Base-by-base conservation (phyloP, 331 rosid species). In the Arachis monticola region DNA sequence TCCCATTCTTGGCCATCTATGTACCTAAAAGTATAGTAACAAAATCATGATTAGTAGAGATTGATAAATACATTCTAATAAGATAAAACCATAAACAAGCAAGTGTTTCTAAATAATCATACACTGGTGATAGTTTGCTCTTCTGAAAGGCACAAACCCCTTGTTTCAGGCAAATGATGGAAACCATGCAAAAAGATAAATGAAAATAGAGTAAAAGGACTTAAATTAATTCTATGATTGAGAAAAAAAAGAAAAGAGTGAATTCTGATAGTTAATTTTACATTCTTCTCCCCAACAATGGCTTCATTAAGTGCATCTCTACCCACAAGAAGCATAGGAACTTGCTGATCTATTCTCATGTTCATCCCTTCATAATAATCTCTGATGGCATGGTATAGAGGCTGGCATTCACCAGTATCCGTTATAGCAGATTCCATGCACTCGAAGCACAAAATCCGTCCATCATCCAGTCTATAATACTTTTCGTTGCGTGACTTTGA, bases 261-360 rank as follows among this genome's bases (percentile, higher is more conserved):
- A 17, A 17, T 17, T 17, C 22, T 17, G 56, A 70, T 12, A 9
- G 31, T 66, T 72, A 60, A 60, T 17, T 17, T 87, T 86, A 92
- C 99, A 84, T 80, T 85, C 83, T 85, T 95, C 79, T 95, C 99
- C 70, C 96, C 99, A 5, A 87, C 93, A 78, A 95, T 85, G 64
- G 99, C 98, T 78, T 95, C 98, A 74, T 95, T 95, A 61, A 95
- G 96, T 13, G 98, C 99, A 52, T 95, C 93, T 83, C 99, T 92
- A 75, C 91, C 97, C 59, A 92, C 99, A 8, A 95, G 88, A 80
- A 95, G 96, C 99, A 95, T 95, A 32, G 99, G 98, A 60, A 95
- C 85, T 85, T 95, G 94, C 86, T 95, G 99, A 70, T 95, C 98
- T 45, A 95, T 79, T 71, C 65, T 86, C 99, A 95, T 95, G 61